These are phyloP conservation scores for Plasmodium adleri DNA, from an alignment of 169 alveolate genomes.

Conservation along the genomic window DNA sequence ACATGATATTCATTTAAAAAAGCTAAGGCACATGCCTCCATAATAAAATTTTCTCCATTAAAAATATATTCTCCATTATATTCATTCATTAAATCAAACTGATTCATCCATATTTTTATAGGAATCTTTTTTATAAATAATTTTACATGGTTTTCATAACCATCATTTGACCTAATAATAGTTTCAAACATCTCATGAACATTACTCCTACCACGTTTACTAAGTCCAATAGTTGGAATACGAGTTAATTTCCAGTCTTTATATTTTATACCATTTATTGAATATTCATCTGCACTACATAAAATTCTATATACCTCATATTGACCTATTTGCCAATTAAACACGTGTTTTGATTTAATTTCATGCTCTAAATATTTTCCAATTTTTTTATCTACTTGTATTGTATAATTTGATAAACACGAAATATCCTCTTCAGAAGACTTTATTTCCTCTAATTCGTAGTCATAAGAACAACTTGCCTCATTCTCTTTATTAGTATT, in stretches of 20 bases:
- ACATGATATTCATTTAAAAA: constrained; percentile 70
- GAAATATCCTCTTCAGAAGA: too few relatives aligned
- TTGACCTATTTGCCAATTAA: too few relatives aligned
- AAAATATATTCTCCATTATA: constrained; percentile 84
- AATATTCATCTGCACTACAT: constrained; percentile 36
- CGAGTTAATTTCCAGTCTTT: constrained; percentile 77
- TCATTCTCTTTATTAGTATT: too few relatives aligned
- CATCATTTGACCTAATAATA: constrained; percentile 7
- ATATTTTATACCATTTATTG: constrained; percentile 75
- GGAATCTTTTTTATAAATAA: constrained; percentile 85
- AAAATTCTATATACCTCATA: not conserved
- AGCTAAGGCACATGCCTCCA: constrained; percentile 87
- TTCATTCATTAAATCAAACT: constrained; percentile 79
- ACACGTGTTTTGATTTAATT: too few relatives aligned
- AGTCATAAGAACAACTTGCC: too few relatives aligned
- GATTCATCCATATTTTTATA: constrained; percentile 83
- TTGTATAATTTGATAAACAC: too few relatives aligned
- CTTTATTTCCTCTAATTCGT: too few relatives aligned
- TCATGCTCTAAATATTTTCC: too few relatives aligned
- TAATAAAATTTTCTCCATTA: constrained; percentile 87
- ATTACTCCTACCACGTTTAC: constrained; percentile 80
- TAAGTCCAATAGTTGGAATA: constrained; percentile 80
- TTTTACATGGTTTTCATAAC: constrained; percentile 21
- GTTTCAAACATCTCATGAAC: constrained; percentile 75
- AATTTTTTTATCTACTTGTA: too few relatives aligned